Percentiles rank a stretch among this genome's conserved stretches.
These are phyloP conservation scores for Phylloporus rhodoxanthus DNA, from an alignment of 768 basidiomycete species.

Conservation along the genomic window DNA sequence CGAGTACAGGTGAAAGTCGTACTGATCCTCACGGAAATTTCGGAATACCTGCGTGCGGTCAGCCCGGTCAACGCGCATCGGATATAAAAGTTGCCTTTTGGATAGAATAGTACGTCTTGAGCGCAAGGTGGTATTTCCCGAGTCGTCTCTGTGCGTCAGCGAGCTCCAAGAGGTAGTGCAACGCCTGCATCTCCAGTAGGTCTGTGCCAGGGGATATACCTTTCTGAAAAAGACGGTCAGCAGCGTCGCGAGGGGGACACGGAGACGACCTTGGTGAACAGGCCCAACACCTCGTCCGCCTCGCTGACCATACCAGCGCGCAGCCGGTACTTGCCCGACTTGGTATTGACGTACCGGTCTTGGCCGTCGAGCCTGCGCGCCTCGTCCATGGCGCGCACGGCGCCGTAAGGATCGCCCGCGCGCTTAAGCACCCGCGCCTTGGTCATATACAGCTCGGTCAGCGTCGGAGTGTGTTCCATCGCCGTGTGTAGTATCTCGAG, in stretches of 20 bases:
- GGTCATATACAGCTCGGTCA: conserved; percentile 83
- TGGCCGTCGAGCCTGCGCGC: conserved; percentile 86
- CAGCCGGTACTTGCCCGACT: conserved; percentile 85
- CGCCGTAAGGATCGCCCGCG: conserved; percentile 71
- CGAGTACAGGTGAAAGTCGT: conserved; percentile 96
- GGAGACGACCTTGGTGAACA: conserved; percentile 80
- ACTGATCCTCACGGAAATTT: conserved; percentile 91
- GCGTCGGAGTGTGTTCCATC: conserved; percentile 80
- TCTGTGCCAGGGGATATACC: conserved; percentile 77
- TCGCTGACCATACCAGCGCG: conserved; percentile 76
- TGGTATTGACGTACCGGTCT: conserved; percentile 92
- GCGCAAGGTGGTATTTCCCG: conserved; percentile 66
- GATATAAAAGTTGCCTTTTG: conserved; percentile 47
- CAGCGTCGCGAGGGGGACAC: background rate
- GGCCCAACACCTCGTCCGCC: conserved; percentile 64
- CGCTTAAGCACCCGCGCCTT: conserved; percentile 84
- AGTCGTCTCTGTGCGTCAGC: conserved; percentile 62
- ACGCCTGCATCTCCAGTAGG: conserved; percentile 92
- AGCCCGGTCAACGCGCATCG: conserved; percentile 2
- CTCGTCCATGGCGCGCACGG: conserved; percentile 70
- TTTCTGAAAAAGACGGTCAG: conserved; percentile 54
- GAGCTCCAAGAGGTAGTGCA: conserved; percentile 80
- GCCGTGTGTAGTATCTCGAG: conserved; percentile 61
- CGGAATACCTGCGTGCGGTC: conserved; percentile 57
- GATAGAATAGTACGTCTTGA: conserved; percentile 79